Percentiles rank a stretch among this genome's conserved stretches.
Evolutionary conservation across 2,329 filamentous ascomycete genomes (phyloP).

Genomic region (Colletotrichum spaethianum): DNA sequence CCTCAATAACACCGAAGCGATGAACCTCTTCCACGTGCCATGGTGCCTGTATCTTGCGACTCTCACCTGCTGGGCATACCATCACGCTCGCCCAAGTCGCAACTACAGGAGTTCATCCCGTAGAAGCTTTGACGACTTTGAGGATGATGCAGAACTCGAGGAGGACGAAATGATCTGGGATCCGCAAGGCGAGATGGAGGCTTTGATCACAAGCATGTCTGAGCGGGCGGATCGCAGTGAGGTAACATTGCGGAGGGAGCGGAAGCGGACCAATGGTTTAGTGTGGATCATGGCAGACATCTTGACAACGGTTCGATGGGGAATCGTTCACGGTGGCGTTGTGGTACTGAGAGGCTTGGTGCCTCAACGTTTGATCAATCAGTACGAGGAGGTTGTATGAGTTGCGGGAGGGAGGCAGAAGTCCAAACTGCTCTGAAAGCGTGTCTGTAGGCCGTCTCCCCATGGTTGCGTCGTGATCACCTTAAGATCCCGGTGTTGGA

Average conservation of each 20-base stretch:
- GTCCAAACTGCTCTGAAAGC: not conserved
- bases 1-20: constrained; percentile 65
- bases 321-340: constrained; percentile 73
- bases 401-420: not conserved
- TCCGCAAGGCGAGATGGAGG: constrained; percentile 62
- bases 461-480: not conserved
- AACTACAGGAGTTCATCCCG: constrained; percentile 1
- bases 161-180: constrained; percentile 67
- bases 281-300: constrained; percentile 69
- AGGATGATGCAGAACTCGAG: constrained; percentile 44
- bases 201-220: constrained; percentile 56
- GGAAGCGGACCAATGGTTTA: constrained; percentile 65
- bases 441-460: not conserved
- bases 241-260: constrained; percentile 53
- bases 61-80: constrained; percentile 70
- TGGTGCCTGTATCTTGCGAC: constrained; percentile 75
- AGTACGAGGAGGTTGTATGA: constrained; percentile 42
- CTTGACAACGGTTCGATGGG: constrained; percentile 71
- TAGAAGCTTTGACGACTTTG: constrained; percentile 40
- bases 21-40: constrained; percentile 71
- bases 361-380: constrained; percentile 49
- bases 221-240: constrained; percentile 47
- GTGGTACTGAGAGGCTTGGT: constrained; percentile 62
- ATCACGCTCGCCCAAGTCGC: constrained; percentile 55
- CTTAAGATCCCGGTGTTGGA: not conserved